These are phyloP conservation scores for Arthrobotrys iridis DNA, from an alignment of 2,329 filamentous ascomycete genomes.

Conservation along the genomic window DNA sequence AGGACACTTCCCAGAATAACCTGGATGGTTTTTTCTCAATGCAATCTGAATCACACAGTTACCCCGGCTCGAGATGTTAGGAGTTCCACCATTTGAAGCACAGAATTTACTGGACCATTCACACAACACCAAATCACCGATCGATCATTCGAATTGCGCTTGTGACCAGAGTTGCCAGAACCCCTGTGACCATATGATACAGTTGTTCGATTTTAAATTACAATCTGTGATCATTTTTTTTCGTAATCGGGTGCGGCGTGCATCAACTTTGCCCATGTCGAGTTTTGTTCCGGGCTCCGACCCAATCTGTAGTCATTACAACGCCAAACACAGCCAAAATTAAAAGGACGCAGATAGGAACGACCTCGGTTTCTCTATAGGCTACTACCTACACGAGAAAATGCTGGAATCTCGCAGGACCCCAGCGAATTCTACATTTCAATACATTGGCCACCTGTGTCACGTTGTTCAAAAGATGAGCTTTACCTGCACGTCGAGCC, in stretches of 20 bases:
- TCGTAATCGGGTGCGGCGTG: conserved; percentile 4
- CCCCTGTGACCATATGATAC: no score
- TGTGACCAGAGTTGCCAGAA: no score
- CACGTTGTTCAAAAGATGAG: no score
- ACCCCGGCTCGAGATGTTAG: not conserved
- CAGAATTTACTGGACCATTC: no score
- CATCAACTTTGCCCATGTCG: not conserved
- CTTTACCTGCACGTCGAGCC: no score
- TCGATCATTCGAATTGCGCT: conserved; percentile 6
- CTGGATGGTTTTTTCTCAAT: not conserved
- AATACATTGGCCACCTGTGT: no score
- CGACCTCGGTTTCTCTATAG: no score
- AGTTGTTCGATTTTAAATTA: not conserved
- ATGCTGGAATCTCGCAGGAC: no score
- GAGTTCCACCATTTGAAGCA: not conserved
- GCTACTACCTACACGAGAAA: no score
- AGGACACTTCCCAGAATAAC: not conserved
- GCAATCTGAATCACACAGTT: conserved; percentile 7
- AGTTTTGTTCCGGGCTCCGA: not conserved
- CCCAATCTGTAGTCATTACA: not conserved
- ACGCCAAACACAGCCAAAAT: not conserved
- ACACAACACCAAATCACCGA: not conserved
- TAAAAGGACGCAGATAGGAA: no score
- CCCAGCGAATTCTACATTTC: no score
- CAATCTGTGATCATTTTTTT: not conserved